These are phyloP conservation scores for Penicillium sp. DNA, from an alignment of 2,329 filamentous ascomycete species.

Conservation along the genomic window DNA sequence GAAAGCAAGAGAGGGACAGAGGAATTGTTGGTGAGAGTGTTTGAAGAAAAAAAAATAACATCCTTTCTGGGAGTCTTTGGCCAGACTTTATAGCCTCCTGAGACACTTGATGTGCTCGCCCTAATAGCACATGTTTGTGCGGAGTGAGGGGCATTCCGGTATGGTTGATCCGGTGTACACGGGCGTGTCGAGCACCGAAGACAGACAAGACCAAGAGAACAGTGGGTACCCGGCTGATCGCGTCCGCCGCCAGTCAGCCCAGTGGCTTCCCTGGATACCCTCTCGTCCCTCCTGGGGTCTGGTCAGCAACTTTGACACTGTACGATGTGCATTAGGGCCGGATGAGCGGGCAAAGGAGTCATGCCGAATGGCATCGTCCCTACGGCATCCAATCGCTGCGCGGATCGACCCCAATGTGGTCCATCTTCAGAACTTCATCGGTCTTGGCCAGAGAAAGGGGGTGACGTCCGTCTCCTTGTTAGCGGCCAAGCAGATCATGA, in stretches of 20 bases:
- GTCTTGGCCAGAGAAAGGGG: slow-evolving; percentile 23
- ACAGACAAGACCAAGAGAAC: neutral
- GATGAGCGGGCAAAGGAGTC: too few species aligned
- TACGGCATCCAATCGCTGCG: neutral
- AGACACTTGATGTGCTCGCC: neutral
- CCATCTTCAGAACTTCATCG: slow-evolving; percentile 23
- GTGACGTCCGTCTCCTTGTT: neutral
- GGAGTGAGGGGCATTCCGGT: slow-evolving; percentile 22
- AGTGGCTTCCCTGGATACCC: slow-evolving; percentile 8
- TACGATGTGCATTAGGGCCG: too few species aligned
- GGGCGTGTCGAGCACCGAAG: too few species aligned
- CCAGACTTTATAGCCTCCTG: slow-evolving; percentile 24
- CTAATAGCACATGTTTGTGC: slow-evolving; percentile 14
- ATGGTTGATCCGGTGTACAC: slow-evolving; percentile 9
- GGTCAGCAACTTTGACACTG: too few species aligned
- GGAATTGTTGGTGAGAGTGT: neutral
- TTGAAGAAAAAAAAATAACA: neutral
- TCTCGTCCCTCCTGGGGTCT: too few species aligned
- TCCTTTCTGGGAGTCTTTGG: slow-evolving; percentile 9
- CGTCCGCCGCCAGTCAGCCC: slow-evolving; percentile 9
- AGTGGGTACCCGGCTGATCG: slow-evolving; percentile 18
- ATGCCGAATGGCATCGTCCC: too few species aligned
- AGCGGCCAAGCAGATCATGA: slow-evolving; percentile 24
- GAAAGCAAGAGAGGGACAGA: too few species aligned
- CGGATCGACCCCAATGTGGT: slow-evolving; percentile 3